Evolutionary conservation across 2,329 filamentous ascomycete genomes (phyloP), one percentile per base, ranked within the genome.

Genomic region (Cercospora berteroae): DNA sequence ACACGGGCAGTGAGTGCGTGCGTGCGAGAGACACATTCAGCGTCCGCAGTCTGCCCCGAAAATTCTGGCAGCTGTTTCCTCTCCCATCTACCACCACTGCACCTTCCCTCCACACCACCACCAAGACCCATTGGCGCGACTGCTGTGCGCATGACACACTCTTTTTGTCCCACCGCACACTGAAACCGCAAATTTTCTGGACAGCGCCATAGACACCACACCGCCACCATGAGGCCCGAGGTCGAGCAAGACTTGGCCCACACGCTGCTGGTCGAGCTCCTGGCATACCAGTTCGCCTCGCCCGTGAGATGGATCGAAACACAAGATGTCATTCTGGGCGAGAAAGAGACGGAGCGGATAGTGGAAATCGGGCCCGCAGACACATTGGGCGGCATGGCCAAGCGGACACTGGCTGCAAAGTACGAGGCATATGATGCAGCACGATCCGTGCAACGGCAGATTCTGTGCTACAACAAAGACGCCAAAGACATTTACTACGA

Each of bases 221-320:
- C 70, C 72, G 68, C 70, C 65, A 72, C 25, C 76, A 98, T 98
- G 94, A 92, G 92, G 86, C 95, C 95, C 81, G 95, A 99, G 88
- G 87, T 98, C 82, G 94, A 99, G 89, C 95, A 99, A 84, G 95
- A 99, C 86, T 92, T 99, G 81, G 91, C 95, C 79, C 94, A 99
- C 83, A 98, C 94, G 74, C 88, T 99, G 82, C 91, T 99, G 79
- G 92, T 99, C 73, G 95, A 99, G 89, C 92, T 99, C 72, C 89
- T 99, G 75, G 95, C 95, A 85, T 99, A 98, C 83, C 95, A 99
- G 81, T 99, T 99, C 81, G 95, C 95, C 76, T 98, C 94, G 64
- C 95, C 95, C 60, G 95, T 99, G 76, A 90, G 95, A 89, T 99
- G 95, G 95, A 99, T 99, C 82, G 95, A 99, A 84, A 99, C 95